Base-by-base conservation (phyloP, 495 filamentous ascomycete genomes). In the Penicillium flavigenum region DNA sequence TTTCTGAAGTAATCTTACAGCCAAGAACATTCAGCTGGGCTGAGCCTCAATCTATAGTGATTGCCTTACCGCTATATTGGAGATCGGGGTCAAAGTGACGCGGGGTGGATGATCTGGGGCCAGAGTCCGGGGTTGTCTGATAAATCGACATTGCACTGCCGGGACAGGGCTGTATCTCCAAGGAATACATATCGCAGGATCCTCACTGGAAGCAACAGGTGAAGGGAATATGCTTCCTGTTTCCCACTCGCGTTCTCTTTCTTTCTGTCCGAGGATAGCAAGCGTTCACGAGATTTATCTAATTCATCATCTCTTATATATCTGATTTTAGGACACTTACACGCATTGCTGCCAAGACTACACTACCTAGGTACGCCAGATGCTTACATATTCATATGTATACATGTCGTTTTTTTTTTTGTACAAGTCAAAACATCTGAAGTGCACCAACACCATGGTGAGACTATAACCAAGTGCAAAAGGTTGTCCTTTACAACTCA, bases 11-110 rank as follows among this genome's bases (percentile, higher is more conserved):
- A 43, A 38, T 17, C 20, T 39, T 14, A 31, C 43, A 38, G 42
- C 22, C 31, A 34, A 24, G 44, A n/a, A 38, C 12, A 41, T 39
- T 14, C 16, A 41, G 22, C 16, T 27, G 43, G 20, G 19, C 29
- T 36, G 43, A 45, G 42, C 26, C 43, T 55, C 36, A 31, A 9
- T 47, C 16, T 22, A 38, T 38, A 39, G 20, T 17, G 5, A 55
- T 55, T n/a, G 52, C 20, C 43, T 47, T 44, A 55, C 52, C 52
- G 52, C 52, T 32, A 55, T 36, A 36, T 47, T 24, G 26, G 27
- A n/a, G 20, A 20, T 26, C 5, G 20, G 22, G 43, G 20, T 4
- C 43, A 45, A 45, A 20, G 10, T 14, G 19, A 26, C 5, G 17
- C 17, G 41, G 22, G 22, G 22, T 14, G 5, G 22, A 27, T 1